phyloP scores from a whole-genome alignment of 2,329 filamentous ascomycete species.

The Mycosphaerella sp. region DNA sequence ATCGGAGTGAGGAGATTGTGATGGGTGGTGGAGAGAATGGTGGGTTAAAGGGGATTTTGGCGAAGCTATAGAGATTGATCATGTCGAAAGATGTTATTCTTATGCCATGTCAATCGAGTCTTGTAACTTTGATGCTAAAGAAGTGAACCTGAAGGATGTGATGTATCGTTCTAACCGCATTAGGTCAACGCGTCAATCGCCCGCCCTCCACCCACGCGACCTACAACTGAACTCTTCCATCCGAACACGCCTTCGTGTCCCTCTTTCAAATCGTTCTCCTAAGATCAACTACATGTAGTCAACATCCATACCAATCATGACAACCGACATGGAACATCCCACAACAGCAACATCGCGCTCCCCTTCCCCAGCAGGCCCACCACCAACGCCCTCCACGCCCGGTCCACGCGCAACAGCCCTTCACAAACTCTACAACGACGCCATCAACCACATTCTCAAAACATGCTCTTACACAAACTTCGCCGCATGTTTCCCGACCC shows the following conservation, averaged over 20 bases:
- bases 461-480: constrained; percentile 58
- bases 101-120: no score
- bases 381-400: constrained; percentile 50
- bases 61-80: constrained; percentile 27
- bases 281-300: background rate
- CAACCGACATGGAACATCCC: constrained; percentile 14
- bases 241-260: no score
- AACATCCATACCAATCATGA: constrained; percentile 5
- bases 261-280: no score
- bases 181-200: background rate
- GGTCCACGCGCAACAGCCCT: constrained; percentile 56
- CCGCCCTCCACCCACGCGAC: background rate
- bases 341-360: constrained; percentile 13
- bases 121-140: no score
- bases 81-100: no score
- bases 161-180: background rate
- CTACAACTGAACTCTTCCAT: background rate
- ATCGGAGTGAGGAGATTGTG: constrained; percentile 46
- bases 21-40: constrained; percentile 36
- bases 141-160: no score
- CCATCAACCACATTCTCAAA: constrained; percentile 54
- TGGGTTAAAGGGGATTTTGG: constrained; percentile 25
- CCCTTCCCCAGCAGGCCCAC: constrained; percentile 25
- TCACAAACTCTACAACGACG: constrained; percentile 55
- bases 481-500: constrained; percentile 58